Evolutionary conservation across 2,329 filamentous ascomycete genomes (phyloP), one percentile per base, ranked within the genome.

Genomic region (Aaosphaeria pasadenensis): DNA sequence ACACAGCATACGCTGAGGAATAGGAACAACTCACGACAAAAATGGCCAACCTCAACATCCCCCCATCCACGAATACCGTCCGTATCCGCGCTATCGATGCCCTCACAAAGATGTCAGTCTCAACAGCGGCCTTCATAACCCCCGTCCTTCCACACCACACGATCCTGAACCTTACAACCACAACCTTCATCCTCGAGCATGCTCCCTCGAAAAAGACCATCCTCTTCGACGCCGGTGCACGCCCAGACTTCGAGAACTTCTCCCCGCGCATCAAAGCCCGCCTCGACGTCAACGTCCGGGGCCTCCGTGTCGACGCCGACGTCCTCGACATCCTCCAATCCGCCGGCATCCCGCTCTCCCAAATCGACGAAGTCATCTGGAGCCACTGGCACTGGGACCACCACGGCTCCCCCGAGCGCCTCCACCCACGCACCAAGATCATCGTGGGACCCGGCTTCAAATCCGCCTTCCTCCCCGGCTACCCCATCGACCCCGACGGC

Each of bases 401-500:
- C 47, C 74, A 71, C 7, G 81, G 80, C 0, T 74, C 80, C 44
- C 67, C 73, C 0, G 68, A 71, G 0, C 64, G 56, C 0, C 82
- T 82, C 43, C 74, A 76, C 0, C 0, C 54, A 0, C 62, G 53
- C 0, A 78, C 77, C 1, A 67, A 74, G 11, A 55, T 83, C 0
- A 56, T 82, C 39, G 78, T 81, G 2, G 80, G 80, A 0, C 76
- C 79, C 0, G 79, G 79, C 0, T 77, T 81, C 60, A 75, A 71
- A 39, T 48, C 69, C 1, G 58, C 60, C 1, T 73, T 76, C 51
- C 54, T 74, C 11, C 79, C 79, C 0, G 77, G 75, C 1, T 77
- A 70, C 38, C 80, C 79, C 1, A 53, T 56, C 1, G 51, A 55
- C 11, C 54, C 49, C 9, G 30, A 50, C 36, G 33, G 45, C 46